These are phyloP conservation scores for Epichloe baconii DNA, from an alignment of 2,329 filamentous ascomycete species.

Conservation along the genomic window DNA sequence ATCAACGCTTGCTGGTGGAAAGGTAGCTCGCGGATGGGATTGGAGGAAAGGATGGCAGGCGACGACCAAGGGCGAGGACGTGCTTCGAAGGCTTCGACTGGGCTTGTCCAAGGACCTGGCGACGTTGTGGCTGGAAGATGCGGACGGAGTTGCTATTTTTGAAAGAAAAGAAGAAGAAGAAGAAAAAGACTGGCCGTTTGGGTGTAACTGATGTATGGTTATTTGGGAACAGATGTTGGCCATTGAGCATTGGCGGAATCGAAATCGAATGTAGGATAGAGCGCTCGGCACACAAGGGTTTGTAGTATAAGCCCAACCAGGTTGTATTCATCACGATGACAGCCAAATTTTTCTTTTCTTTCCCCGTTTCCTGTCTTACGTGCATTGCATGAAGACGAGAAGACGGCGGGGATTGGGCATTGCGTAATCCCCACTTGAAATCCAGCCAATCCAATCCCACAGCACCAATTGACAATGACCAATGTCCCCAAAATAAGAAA, in stretches of 20 bases:
- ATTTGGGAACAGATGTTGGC: not conserved
- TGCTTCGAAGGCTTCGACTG: conserved; percentile 60
- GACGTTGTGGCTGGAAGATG: conserved; percentile 53
- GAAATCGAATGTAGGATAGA: not conserved
- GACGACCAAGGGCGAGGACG: conserved; percentile 48
- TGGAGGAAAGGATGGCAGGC: conserved; percentile 67
- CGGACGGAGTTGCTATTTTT: conserved; percentile 39
- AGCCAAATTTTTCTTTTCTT: too few species aligned
- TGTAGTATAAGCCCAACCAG: too few species aligned
- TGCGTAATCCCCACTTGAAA: not conserved
- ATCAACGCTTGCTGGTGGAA: conserved; percentile 42
- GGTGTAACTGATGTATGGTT: not conserved
- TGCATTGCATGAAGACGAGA: not conserved
- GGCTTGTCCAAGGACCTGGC: conserved; percentile 65
- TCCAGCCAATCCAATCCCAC: conserved; percentile 18
- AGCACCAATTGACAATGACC: conserved; percentile 20
- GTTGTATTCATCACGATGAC: too few species aligned
- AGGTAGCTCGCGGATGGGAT: conserved; percentile 55
- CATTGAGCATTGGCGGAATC: not conserved
- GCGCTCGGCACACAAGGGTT: not conserved
- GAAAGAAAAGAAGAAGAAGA: conserved; percentile 5
- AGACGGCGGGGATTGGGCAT: not conserved
- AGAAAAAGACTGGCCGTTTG: not conserved
- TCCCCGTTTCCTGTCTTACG: too few species aligned
- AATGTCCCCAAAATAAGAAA: not conserved